Conservation (phyloP, 495 filamentous ascomycete genomes). For the Podospora fimiseda region DNA sequence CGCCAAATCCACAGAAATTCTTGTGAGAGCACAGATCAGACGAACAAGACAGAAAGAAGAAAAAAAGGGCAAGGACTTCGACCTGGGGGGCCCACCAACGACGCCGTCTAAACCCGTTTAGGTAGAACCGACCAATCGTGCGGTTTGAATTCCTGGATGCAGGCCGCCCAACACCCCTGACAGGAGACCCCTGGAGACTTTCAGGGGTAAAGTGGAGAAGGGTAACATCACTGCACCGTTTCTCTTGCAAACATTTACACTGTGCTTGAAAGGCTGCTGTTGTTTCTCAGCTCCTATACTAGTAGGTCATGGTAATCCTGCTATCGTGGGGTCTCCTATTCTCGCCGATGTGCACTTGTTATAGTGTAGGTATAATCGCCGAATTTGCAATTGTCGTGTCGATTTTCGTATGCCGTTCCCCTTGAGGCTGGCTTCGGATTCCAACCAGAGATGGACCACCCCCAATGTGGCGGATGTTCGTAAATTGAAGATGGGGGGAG, state of each 20-base stretch:
- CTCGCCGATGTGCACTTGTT: too few species aligned
- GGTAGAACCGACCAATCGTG: conserved; percentile 7
- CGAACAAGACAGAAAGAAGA: background rate
- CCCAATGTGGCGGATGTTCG: too few species aligned
- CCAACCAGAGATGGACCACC: too few species aligned
- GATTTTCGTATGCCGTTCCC: too few species aligned
- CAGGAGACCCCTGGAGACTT: background rate
- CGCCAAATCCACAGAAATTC: background rate
- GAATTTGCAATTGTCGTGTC: too few species aligned
- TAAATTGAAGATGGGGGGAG: too few species aligned
- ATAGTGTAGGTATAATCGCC: too few species aligned
- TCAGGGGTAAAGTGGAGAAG: conserved; percentile 16
- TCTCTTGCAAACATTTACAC: background rate
- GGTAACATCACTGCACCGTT: background rate
- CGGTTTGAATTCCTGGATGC: conserved; percentile 5
- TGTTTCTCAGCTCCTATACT: too few species aligned
- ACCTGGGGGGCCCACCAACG: background rate
- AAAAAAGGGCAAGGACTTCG: conserved; percentile 2
- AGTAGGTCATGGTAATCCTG: too few species aligned
- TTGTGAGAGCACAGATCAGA: background rate
- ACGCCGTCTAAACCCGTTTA: background rate
- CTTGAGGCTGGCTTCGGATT: too few species aligned
- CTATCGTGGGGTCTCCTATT: too few species aligned
- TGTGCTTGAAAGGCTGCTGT: too few species aligned
- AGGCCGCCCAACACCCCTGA: conserved; percentile 4